Conservation (phyloP, 768 basidiomycete species). For the Daedalea quercina region DNA sequence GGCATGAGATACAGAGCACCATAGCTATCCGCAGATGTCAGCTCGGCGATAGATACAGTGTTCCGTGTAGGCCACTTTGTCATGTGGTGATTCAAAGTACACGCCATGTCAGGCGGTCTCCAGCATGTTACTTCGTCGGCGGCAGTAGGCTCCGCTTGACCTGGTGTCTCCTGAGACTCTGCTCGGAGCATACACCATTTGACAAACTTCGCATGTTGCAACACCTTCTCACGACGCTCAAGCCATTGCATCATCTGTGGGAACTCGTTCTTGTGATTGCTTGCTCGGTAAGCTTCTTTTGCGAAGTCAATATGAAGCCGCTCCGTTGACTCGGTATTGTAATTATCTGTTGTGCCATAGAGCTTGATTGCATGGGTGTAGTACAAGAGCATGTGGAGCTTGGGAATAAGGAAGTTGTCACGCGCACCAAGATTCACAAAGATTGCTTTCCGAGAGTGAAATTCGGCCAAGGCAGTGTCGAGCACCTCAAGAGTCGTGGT, state of each 20-base stretch:
- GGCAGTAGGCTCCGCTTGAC: neutral
- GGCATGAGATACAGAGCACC: conserved; percentile 1
- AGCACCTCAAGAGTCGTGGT: conserved; percentile 7
- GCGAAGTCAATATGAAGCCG: neutral
- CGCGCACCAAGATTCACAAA: conserved; percentile 19
- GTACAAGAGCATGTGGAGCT: conserved; percentile 17
- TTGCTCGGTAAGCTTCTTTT: conserved; percentile 9
- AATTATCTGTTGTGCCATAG: conserved; percentile 17
- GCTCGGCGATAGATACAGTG: neutral
- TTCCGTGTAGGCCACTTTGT: conserved; percentile 1
- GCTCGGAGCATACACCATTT: conserved; percentile 2
- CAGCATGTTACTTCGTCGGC: neutral
- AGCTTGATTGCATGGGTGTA: conserved; percentile 11
- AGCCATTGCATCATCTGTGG: conserved; percentile 13
- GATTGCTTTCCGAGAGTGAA: conserved; percentile 20
- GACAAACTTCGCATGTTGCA: conserved; percentile 5
- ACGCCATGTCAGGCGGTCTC: neutral
- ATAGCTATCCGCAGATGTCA: neutral
- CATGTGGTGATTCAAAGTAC: neutral
- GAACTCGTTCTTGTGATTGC: conserved; percentile 11
- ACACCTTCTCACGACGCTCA: conserved; percentile 9
- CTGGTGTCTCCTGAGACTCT: neutral
- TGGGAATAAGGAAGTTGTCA: conserved; percentile 17
- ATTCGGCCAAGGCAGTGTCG: conserved; percentile 6
- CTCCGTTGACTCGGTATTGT: conserved; percentile 1